phyloP scores from a whole-genome alignment of 192 early-diverging fungal species.

The Coemansia sp. region DNA sequence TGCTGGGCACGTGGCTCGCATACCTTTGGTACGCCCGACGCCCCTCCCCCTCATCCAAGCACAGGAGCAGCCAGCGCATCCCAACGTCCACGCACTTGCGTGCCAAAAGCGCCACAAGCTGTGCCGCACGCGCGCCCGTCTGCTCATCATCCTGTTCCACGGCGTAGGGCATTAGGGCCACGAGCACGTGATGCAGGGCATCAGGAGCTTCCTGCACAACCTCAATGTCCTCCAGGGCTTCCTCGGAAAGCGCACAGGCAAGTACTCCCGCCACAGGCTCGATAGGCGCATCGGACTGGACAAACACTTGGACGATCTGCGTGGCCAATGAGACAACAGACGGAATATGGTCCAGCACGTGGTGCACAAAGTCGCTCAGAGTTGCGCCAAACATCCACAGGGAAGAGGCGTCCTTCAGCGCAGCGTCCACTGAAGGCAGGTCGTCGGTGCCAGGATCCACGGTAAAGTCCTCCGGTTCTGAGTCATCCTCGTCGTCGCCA shows the following conservation, averaged over 20 bases:
- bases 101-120: conserved; percentile 34
- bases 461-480: neutral
- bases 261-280: conserved; percentile 45
- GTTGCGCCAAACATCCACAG: conserved; percentile 57
- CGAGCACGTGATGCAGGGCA: conserved; percentile 13
- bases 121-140: conserved; percentile 1
- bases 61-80: conserved; percentile 35
- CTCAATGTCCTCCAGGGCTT: conserved; percentile 49
- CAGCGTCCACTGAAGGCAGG: conserved; percentile 1
- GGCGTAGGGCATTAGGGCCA: conserved; percentile 1
- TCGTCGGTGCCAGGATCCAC: neutral
- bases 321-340: conserved; percentile 8
- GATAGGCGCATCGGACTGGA: conserved; percentile 48
- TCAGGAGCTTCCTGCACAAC: conserved; percentile 43
- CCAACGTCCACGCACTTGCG: conserved; percentile 26
- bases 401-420: conserved; percentile 48
- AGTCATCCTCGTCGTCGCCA: conserved; percentile 1
- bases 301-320: conserved; percentile 49
- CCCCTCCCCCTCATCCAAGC: conserved; percentile 22
- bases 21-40: conserved; percentile 7
- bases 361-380: conserved; percentile 32
- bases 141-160: neutral
- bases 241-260: conserved; percentile 23
- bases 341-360: conserved; percentile 5
- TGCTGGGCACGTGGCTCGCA: too few species aligned